These are phyloP conservation scores for Coccomyxa sp. DNA, from an alignment of 139 green algal genomes.

Conservation along the genomic window DNA sequence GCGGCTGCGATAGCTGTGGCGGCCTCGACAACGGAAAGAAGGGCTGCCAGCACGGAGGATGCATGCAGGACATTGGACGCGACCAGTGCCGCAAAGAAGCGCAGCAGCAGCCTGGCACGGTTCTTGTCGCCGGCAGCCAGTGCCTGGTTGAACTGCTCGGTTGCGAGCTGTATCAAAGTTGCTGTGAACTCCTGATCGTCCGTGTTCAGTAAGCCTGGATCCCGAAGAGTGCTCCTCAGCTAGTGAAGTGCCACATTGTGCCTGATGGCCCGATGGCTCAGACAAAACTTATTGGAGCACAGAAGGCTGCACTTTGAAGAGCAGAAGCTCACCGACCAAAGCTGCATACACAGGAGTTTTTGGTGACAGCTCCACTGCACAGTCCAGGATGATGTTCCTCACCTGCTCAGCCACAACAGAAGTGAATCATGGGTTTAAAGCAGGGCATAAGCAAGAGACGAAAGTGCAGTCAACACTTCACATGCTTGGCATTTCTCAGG, in stretches of 20 bases:
- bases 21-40: slow-evolving; percentile 43
- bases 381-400: slow-evolving; percentile 53
- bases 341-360: slow-evolving; percentile 74
- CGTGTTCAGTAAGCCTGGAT: slow-evolving; percentile 44
- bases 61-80: slow-evolving; percentile 46
- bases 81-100: slow-evolving; percentile 55
- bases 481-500: neutral
- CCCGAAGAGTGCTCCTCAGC: neutral
- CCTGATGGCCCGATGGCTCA: slow-evolving; percentile 4
- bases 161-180: slow-evolving; percentile 25
- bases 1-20: slow-evolving; percentile 19
- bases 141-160: slow-evolving; percentile 18
- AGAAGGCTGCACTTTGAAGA: slow-evolving; percentile 1
- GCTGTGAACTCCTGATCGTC: slow-evolving; percentile 19
- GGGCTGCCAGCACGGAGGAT: slow-evolving; percentile 28
- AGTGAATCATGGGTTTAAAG: neutral
- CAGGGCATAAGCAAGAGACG: neutral
- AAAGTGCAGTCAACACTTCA: neutral
- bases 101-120: slow-evolving; percentile 61
- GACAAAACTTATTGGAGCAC: slow-evolving; percentile 1
- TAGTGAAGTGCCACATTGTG: neutral
- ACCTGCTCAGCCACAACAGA: slow-evolving; percentile 15
- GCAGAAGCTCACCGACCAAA: slow-evolving; percentile 50
- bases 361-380: slow-evolving; percentile 52
- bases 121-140: slow-evolving; percentile 21